These are phyloP conservation scores for Voacanga thouarsii DNA, from an alignment of 257 asterid genomes.

Conservation along the genomic window DNA sequence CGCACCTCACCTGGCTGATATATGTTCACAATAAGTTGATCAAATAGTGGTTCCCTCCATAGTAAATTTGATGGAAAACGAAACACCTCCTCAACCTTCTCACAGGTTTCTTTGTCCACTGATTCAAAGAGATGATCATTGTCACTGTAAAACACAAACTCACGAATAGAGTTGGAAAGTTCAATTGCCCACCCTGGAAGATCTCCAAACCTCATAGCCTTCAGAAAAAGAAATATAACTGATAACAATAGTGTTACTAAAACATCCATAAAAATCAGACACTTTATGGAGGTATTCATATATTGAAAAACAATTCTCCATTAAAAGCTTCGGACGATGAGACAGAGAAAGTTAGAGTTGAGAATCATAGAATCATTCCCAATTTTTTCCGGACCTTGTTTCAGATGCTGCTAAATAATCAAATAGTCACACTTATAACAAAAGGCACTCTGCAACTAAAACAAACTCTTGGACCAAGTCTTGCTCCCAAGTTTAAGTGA, in stretches of 20 bases:
- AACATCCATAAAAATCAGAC: not conserved
- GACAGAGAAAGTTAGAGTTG: not conserved
- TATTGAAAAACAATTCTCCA: not conserved
- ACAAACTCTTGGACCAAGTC: not conserved
- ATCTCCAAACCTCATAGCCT: constrained; percentile 97
- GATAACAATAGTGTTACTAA: not conserved
- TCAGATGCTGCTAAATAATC: not conserved
- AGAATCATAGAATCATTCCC: not conserved
- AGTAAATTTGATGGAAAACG: constrained; percentile 52
- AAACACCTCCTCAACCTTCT: constrained; percentile 20
- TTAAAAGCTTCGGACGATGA: not conserved
- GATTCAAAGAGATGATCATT: constrained; percentile 22
- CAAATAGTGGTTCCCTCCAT: constrained; percentile 77
- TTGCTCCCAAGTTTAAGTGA: not conserved
- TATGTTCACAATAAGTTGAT: constrained; percentile 77
- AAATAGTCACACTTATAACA: not conserved
- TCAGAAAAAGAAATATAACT: constrained; percentile 10
- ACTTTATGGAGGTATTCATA: not conserved
- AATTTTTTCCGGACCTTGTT: not conserved
- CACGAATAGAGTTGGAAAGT: constrained; percentile 50
- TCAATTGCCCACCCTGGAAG: constrained; percentile 83
- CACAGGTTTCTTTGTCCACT: constrained; percentile 11
- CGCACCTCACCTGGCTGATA: constrained; percentile 97
- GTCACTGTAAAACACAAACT: constrained; percentile 31
- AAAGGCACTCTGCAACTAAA: not conserved